Evolutionary conservation across 2,329 filamentous ascomycete genomes (phyloP).

Genomic region (Venturia nashicola): DNA sequence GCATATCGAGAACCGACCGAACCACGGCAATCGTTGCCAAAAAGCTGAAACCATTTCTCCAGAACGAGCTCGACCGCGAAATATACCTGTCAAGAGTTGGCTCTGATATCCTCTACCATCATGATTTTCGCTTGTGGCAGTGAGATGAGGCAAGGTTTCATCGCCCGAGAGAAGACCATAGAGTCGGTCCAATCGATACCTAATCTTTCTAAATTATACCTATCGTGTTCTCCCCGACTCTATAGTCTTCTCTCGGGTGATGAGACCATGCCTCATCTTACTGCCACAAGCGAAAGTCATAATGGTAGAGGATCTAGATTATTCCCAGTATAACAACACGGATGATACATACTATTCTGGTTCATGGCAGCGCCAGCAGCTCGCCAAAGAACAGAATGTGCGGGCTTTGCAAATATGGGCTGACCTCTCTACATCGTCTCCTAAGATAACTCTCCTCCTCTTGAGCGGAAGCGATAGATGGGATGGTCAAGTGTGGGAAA

Average conservation of each 20-base stretch:
- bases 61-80: neutral
- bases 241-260: neutral
- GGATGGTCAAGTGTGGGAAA: slow-evolving; percentile 6
- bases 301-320: slow-evolving; percentile 8
- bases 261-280: slow-evolving; percentile 6
- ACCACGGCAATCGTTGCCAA: neutral
- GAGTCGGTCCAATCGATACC: too few relatives aligned
- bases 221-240: too few relatives aligned
- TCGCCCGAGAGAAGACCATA: slow-evolving; percentile 1
- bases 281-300: slow-evolving; percentile 1
- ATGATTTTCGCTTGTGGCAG: slow-evolving; percentile 1
- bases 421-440: slow-evolving; percentile 1
- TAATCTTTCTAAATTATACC: too few relatives aligned
- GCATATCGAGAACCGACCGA: neutral
- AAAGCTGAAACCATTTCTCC: slow-evolving; percentile 2
- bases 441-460: slow-evolving; percentile 6
- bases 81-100: slow-evolving; percentile 1
- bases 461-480: slow-evolving; percentile 5
- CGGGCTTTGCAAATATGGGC: slow-evolving; percentile 6
- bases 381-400: neutral
- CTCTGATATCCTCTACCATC: slow-evolving; percentile 2
- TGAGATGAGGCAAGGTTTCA: slow-evolving; percentile 7
- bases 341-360: neutral
- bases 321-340: neutral
- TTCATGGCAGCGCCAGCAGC: neutral